phyloP scores from a whole-genome alignment of 164 flowering plant species.

The Malania oleifera region DNA sequence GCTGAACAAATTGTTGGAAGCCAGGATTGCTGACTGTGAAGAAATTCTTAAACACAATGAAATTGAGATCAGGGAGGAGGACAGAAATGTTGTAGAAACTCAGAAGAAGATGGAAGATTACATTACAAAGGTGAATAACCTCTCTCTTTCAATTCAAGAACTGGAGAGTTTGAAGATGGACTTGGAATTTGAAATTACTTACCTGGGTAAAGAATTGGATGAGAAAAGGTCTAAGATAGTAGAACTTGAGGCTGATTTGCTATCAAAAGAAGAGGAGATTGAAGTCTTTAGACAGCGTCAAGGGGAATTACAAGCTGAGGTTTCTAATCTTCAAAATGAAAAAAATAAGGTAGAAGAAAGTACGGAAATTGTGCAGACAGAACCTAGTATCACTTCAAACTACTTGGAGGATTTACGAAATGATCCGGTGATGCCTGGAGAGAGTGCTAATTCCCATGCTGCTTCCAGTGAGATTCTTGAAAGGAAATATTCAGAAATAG shows the following conservation, averaged over 20 bases:
- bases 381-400: slow-evolving; percentile 32
- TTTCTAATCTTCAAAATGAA: slow-evolving; percentile 39
- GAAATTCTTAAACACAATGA: slow-evolving; percentile 17
- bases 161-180: slow-evolving; percentile 23
- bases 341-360: slow-evolving; percentile 39
- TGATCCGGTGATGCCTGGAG: slow-evolving; percentile 35
- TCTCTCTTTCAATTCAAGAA: slow-evolving; percentile 22
- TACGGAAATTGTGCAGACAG: slow-evolving; percentile 27
- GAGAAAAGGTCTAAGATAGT: slow-evolving; percentile 26
- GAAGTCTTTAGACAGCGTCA: slow-evolving; percentile 20
- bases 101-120: slow-evolving; percentile 20
- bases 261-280: slow-evolving; percentile 42
- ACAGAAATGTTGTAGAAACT: slow-evolving; percentile 14
- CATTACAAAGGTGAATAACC: slow-evolving; percentile 10
- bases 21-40: slow-evolving; percentile 25
- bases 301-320: slow-evolving; percentile 32
- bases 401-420: slow-evolving; percentile 46
- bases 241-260: slow-evolving; percentile 26
- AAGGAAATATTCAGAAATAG: slow-evolving; percentile 44
- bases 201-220: slow-evolving; percentile 25
- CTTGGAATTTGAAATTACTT: slow-evolving; percentile 22
- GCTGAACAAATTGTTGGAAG: slow-evolving; percentile 36
- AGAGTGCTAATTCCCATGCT: slow-evolving; percentile 45
- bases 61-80: slow-evolving; percentile 16
- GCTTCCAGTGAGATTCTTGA: slow-evolving; percentile 51